phyloP scores from a whole-genome alignment of 306 rosid species.

The Luffa aegyptiaca region DNA sequence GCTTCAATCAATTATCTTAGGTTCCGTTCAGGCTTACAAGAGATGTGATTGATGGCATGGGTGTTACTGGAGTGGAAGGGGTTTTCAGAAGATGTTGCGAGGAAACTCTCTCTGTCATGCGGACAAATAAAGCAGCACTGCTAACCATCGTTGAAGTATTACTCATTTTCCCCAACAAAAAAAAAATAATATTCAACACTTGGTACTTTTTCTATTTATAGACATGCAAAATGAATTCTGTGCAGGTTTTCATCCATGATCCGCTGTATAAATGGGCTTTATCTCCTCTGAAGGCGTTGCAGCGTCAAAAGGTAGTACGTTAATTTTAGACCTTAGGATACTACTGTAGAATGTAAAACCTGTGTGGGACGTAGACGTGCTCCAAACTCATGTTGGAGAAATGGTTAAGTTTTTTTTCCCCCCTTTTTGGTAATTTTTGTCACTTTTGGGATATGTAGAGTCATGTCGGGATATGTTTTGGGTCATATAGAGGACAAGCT shows the following conservation, averaged over 20 bases:
- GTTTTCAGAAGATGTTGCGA: conserved; percentile 95
- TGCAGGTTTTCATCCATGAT: conserved; percentile 92
- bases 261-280: conserved; percentile 96
- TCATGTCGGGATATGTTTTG: neutral
- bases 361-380: neutral
- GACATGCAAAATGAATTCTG: conserved; percentile 12
- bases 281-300: conserved; percentile 92
- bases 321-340: neutral
- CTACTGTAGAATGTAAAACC: neutral
- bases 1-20: conserved; percentile 22
- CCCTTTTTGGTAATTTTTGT: neutral
- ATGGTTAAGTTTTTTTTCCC: neutral
- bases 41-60: conserved; percentile 94
- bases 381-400: neutral
- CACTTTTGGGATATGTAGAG: neutral
- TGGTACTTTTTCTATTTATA: conserved; percentile 3
- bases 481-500: neutral
- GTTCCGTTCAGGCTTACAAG: conserved; percentile 92
- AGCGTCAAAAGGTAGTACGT: conserved; percentile 77
- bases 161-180: neutral
- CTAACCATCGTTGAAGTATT: conserved; percentile 80
- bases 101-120: conserved; percentile 93
- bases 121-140: conserved; percentile 86
- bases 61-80: conserved; percentile 86
- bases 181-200: neutral